Conservation (phyloP, 495 filamentous ascomycete genomes). For the Sordaria brevicollis region DNA sequence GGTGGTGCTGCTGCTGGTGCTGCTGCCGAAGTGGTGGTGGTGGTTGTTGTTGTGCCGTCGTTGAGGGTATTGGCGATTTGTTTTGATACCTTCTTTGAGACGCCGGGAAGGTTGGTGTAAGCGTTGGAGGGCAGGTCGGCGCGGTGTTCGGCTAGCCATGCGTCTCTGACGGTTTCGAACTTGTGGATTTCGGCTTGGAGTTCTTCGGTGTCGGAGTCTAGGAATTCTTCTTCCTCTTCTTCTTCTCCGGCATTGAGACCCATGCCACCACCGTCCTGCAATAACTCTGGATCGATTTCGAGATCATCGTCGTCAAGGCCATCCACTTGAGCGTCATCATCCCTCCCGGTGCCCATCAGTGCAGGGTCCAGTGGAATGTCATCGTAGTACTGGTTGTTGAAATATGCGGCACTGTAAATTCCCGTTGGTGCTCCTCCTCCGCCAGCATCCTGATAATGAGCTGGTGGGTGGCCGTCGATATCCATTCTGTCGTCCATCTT, state of each 20-base stretch:
- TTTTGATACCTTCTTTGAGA: not conserved
- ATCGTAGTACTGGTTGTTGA: not conserved
- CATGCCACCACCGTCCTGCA: constrained; percentile 20
- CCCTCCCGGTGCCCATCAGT: not conserved
- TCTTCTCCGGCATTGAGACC: no score
- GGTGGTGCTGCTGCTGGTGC: not conserved
- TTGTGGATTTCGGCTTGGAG: constrained; percentile 24
- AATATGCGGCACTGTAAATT: not conserved
- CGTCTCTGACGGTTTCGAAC: constrained; percentile 23
- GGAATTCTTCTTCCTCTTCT: not conserved
- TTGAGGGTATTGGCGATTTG: constrained; percentile 3
- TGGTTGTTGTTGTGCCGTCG: not conserved
- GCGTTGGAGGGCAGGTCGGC: constrained; percentile 5
- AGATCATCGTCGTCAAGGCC: constrained; percentile 8
- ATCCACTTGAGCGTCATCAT: not conserved
- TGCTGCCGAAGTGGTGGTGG: not conserved
- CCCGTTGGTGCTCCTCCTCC: not conserved
- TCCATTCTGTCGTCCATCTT: constrained; percentile 15
- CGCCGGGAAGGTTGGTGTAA: not conserved
- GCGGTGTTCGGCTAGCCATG: constrained; percentile 21
- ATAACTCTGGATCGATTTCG: constrained; percentile 9
- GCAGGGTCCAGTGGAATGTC: constrained; percentile 1
- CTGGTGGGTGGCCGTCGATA: constrained; percentile 5
- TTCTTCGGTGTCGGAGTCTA: constrained; percentile 28
- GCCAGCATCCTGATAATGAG: not conserved